A percentile compares a stretch with the other conserved stretches of the same genome.
Evolutionary conservation across 495 filamentous ascomycete species (phyloP).

Genomic region (Penicillium lagena): DNA sequence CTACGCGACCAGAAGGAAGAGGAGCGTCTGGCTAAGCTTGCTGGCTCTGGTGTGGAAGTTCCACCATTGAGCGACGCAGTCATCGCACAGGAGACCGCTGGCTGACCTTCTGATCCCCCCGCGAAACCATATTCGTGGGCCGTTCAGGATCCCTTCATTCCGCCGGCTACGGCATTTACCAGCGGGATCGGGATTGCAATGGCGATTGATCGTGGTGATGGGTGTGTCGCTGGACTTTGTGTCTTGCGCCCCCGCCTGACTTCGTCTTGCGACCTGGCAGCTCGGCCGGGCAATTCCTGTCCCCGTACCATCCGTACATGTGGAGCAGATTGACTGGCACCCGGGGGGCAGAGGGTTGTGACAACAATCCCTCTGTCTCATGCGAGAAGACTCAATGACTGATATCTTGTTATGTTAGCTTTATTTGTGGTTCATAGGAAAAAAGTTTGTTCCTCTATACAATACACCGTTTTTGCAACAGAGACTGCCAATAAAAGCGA

Average conservation of each 20-base stretch:
- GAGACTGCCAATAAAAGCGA: no score
- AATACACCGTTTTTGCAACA: constrained; percentile 9
- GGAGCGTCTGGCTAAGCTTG: constrained; percentile 33
- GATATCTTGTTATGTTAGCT: constrained; percentile 29
- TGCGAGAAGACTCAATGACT: constrained; percentile 25
- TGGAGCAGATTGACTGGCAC: constrained; percentile 9
- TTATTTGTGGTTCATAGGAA: constrained; percentile 25
- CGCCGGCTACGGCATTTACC: constrained; percentile 12
- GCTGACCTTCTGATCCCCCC: constrained; percentile 19
- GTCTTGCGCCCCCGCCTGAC: constrained; percentile 6
- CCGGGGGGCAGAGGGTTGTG: constrained; percentile 4
- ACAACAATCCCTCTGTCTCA: constrained; percentile 12
- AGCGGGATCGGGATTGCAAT: constrained; percentile 17
- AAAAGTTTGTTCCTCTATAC: constrained; percentile 24
- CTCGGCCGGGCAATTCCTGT: constrained; percentile 4
- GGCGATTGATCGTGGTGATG: constrained; percentile 18
- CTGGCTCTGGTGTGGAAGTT: constrained; percentile 24
- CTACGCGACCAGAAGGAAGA: constrained; percentile 40
- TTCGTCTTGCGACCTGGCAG: constrained; percentile 8
- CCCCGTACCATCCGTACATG: constrained; percentile 2
- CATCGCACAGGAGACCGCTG: constrained; percentile 22
- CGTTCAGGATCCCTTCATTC: constrained; percentile 18
- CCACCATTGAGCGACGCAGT: constrained; percentile 14
- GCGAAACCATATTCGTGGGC: constrained; percentile 25
- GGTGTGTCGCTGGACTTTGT: background rate